A percentile compares a stretch with the other conserved stretches of the same genome.
phyloP scores from a whole-genome alignment of 139 green algal genomes.

The Coccomyxa sp. region DNA sequence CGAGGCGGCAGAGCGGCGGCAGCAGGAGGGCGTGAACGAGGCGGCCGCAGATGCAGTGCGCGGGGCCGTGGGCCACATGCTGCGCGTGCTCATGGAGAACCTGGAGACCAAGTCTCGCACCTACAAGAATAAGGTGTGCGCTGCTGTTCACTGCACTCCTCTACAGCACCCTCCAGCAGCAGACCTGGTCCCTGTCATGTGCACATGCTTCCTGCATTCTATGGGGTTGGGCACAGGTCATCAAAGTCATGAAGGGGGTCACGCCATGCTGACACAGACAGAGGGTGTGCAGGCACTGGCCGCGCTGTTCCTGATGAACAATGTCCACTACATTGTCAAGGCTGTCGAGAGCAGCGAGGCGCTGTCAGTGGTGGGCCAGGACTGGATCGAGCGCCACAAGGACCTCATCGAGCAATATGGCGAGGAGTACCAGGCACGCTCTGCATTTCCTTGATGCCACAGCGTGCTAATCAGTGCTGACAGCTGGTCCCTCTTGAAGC shows the following conservation, averaged over 20 bases:
- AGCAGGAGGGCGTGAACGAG: not conserved
- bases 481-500: too few species aligned
- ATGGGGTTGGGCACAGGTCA: too few species aligned
- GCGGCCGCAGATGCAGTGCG: conserved; percentile 4
- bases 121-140: not conserved
- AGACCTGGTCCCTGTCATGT: too few species aligned
- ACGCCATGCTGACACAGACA: conserved; percentile 10
- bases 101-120: conserved; percentile 5
- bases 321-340: conserved; percentile 36
- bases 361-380: conserved; percentile 37
- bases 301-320: conserved; percentile 52
- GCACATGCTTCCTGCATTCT: too few species aligned
- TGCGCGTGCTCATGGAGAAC: conserved; percentile 20
- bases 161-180: too few species aligned
- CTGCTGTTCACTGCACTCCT: not conserved
- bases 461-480: not conserved
- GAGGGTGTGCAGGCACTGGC: conserved; percentile 24
- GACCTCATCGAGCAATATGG: conserved; percentile 28
- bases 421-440: conserved; percentile 24
- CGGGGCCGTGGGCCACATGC: conserved; percentile 6
- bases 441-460: not conserved
- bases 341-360: conserved; percentile 25
- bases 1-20: not conserved
- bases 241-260: too few species aligned
- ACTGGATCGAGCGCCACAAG: conserved; percentile 59